Evolutionary conservation across 2,329 filamentous ascomycete genomes (phyloP), one percentile per base, ranked within the genome.

Genomic region (Phyllosticta paracitricarpa): DNA sequence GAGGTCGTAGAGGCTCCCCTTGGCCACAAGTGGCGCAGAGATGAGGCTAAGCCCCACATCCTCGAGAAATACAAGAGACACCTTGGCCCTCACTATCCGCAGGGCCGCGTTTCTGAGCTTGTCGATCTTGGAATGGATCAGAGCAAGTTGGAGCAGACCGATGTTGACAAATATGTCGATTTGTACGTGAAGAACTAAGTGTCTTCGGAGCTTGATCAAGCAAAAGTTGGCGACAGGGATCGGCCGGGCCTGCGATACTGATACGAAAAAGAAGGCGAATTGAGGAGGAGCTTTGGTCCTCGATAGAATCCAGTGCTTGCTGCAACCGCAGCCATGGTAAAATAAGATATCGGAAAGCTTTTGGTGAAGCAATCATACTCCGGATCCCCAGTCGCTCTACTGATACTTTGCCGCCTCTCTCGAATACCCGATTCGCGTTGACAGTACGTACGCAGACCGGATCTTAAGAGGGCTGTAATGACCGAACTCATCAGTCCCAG

Each of bases 41-140:
- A 97, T 70, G 94, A 99, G 83, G 94, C 94, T 69, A 97, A 97
- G 84, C 94, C 94, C 63, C 89, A 96, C 77, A 97, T 99, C 68
- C 79, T 97, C 69, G 86, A 85, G 76, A 99, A 99, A 83, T 99
- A 91, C 81, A 88, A 92, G 86, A 87, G 89, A 74, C 94, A 99
- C 78, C 80, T 97, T 58, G 84, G 83, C 69, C 89, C 89, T 59
- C 93, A 97, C 80, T 95, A 89, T 76, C 80, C 84, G 64, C 82
- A 89, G 73, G 80, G 82, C 56, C 86, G 87, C 72, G 90, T 97
- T 58, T 84, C 93, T 78, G 82, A 94, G 79, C 82, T 99, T 60
- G 82, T 97, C 58, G 82, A 90, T 66, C 79, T 97, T 58, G 89
- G 89, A 68, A 84, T 87, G 76, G 85, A 96, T 74, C 78, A 81